Base-by-base conservation (phyloP, 2,329 filamentous ascomycete species). In the Dactylonectria estremocensis region DNA sequence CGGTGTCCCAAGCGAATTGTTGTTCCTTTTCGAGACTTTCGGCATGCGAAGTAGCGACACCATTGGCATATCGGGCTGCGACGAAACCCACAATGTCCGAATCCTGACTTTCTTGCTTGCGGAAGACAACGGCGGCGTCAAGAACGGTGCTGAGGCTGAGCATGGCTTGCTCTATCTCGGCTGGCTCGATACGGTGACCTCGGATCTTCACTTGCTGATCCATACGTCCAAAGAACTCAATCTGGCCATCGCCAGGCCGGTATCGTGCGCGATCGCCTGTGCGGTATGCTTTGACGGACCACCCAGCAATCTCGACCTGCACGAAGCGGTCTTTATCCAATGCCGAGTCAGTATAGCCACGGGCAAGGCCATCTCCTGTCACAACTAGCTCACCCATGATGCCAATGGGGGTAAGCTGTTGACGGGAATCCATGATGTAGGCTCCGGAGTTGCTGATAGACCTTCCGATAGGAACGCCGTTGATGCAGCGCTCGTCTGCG, bases 321-420 rank as follows among this genome's bases (percentile, higher is more conserved):
- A 52, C 14, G 16, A 52, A 52, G 7, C 24, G 48, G 28, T 52
- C 48, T 8, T 31, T 11, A 16, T 52, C 9, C 5, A 16, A 24
- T 11, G 3, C 14, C 14, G 48, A 24, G 16, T 52, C 48, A 9
- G 24, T 52, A 31, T 52, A 52, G n/a, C 48, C 48, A 16, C 48
- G 16, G 5, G 48, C 48, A 3, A 52, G 22, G 28, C 48, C 48
- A 24, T 76, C 74, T 2, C 76, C 76, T 0, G 73, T 76, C 1
- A 79, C 69, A 0, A 78, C 63, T 3, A 79, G 71, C 50, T 79
- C 77, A 1, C 77, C 77, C 5, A 79, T 28, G 0, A 76, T 72
- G 9, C 76, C 76, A 0, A 70, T 35, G 2, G 77, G 74, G 0
- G 77, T 72, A 2, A 76, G 69, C 2, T 59, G 69, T 13, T 69